Evolutionary conservation across 225 moss, liverwort and hornwort genomes (phyloP).

Genomic region (Rhytidiadelphus loreus): DNA sequence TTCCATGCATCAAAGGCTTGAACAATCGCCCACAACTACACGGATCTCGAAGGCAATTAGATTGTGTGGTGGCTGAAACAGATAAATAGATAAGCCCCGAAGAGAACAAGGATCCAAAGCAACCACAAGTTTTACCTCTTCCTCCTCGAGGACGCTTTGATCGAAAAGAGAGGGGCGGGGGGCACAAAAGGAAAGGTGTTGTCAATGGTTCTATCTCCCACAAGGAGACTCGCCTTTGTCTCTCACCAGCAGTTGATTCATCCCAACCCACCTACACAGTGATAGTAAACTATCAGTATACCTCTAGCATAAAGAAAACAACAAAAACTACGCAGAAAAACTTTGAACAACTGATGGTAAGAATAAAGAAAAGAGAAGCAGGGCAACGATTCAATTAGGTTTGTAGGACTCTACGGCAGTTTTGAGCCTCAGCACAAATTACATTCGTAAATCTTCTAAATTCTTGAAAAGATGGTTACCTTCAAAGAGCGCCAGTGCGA

Average conservation of each 20-base stretch:
- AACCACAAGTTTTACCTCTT: slow-evolving; percentile 10
- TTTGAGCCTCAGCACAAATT: not conserved
- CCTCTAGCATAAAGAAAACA: not conserved
- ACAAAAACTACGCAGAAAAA: not conserved
- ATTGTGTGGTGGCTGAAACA: not conserved
- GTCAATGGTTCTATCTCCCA: slow-evolving; percentile 97
- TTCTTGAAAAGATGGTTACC: slow-evolving; percentile 19
- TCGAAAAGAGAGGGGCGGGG: slow-evolving; percentile 69
- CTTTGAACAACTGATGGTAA: not conserved
- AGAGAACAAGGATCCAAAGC: not conserved
- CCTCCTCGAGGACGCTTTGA: slow-evolving; percentile 62
- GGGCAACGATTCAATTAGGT: not conserved
- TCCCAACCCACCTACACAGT: slow-evolving; percentile 83
- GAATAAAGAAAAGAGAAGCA: not conserved
- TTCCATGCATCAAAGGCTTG: not conserved
- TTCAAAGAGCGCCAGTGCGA: slow-evolving; percentile 90
- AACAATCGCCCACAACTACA: not conserved
- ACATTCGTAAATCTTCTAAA: not conserved
- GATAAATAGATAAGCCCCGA: not conserved
- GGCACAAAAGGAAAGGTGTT: slow-evolving; percentile 72
- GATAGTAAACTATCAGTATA: not conserved
- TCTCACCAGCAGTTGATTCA: slow-evolving; percentile 90
- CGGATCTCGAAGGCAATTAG: not conserved
- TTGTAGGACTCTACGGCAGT: not conserved
- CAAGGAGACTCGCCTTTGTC: slow-evolving; percentile 73